Evolutionary conservation across 768 basidiomycete species (phyloP), one percentile per base, ranked within the genome.

Genomic region (Tubosaeta sp.): DNA sequence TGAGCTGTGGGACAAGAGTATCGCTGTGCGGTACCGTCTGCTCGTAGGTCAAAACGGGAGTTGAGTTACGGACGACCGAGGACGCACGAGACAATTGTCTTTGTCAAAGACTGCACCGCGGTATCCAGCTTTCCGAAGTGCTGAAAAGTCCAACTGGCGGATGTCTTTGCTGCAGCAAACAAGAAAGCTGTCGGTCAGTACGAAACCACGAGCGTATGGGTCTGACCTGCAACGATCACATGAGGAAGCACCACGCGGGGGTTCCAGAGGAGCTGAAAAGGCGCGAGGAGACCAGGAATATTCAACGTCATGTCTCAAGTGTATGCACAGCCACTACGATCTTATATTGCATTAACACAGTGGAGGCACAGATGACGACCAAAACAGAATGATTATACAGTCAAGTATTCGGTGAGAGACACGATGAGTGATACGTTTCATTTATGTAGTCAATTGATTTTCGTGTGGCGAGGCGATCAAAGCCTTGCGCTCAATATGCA

Each of bases 81-180:
- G 16, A 72, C 86, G 25, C 56, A 91, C 95, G 57, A 98, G 71
- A 63, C 95, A 98, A 60, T 99, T 98, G 64, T 99, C 95, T 71
- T 98, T 97, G 77, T 98, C 95, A 58, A 98, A 87, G 1, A 99
- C 83, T 3, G 87, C 90, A n/a, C 89, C 93, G 41, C 83, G 80
- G 65, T 91, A 94, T 5, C 94, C 93, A 8, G 84, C 81, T 50
- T 75, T 74, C 50, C 78, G 78, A 34, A 98, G 73, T 32, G 82
- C 82, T 9, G 59, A 58, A 74, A 91, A 93, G 68, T 94, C 82
- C 60, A 94, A 76, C 57, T 86, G 78, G 75, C 90, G 87, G 60
- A 94, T 90, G 65, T 90, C 90, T 89, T 53, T 76, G 65, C 84
- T 85, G 72, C 56, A 54, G 41, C 52, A 21, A 61, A 53, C 48